phyloP scores from a whole-genome alignment of 2,329 filamentous ascomycete genomes.

The Parasarocladium wereldwijsianum region DNA sequence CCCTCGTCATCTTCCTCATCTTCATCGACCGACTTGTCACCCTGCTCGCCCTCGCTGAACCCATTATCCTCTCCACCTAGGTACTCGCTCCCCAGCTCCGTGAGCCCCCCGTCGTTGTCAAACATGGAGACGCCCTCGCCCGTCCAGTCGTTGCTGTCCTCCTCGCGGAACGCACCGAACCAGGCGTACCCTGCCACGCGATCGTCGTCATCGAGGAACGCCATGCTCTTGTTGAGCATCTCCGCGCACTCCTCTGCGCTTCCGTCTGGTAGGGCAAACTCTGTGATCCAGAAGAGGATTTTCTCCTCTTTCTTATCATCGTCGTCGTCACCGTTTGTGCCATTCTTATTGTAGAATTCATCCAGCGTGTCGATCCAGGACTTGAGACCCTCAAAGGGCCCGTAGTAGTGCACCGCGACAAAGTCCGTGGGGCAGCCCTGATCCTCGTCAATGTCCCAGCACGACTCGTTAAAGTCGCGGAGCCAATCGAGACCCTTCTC shows the following conservation, averaged over 20 bases:
- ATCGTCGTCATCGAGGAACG: slow-evolving; percentile 17
- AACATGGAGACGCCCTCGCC: slow-evolving; percentile 22
- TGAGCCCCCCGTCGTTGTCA: slow-evolving; percentile 20
- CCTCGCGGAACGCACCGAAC: slow-evolving; percentile 23
- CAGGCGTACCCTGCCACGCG: slow-evolving; percentile 23
- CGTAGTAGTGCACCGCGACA: slow-evolving; percentile 26
- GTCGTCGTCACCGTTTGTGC: neutral
- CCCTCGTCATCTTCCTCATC: too few relatives aligned
- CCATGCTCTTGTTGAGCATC: slow-evolving; percentile 25
- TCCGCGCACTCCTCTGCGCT: slow-evolving; percentile 17
- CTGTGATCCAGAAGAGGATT: slow-evolving; percentile 22
- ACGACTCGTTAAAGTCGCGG: slow-evolving; percentile 22
- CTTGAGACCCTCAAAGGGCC: slow-evolving; percentile 18
- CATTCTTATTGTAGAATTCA: slow-evolving; percentile 17
- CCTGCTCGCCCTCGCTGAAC: slow-evolving; percentile 22
- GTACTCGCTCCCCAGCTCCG: slow-evolving; percentile 22
- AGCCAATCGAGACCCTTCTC: slow-evolving; percentile 22
- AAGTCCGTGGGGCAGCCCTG: slow-evolving; percentile 24
- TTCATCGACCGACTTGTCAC: too few relatives aligned
- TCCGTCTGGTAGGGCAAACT: slow-evolving; percentile 22
- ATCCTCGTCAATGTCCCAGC: slow-evolving; percentile 19
- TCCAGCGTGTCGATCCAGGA: slow-evolving; percentile 20
- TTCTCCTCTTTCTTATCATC: slow-evolving; percentile 5
- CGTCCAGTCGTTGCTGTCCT: slow-evolving; percentile 23
- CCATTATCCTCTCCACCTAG: slow-evolving; percentile 22